phyloP scores from a whole-genome alignment of 2,329 filamentous ascomycete genomes.

The Diaporthe caulivora region DNA sequence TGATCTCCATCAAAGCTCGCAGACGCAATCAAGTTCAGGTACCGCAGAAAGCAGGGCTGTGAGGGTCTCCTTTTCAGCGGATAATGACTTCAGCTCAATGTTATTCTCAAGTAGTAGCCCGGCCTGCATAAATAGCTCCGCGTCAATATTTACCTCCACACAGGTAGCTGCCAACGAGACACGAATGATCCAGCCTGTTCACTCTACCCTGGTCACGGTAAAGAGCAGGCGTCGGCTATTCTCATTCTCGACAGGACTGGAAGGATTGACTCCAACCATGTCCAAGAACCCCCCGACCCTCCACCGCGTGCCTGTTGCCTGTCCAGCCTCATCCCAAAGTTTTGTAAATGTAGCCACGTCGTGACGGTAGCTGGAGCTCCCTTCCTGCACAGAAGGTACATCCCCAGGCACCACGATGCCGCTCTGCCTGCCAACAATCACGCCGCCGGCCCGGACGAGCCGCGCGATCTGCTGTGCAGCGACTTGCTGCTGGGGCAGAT shows the following conservation, averaged over 20 bases:
- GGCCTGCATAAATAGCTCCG: too few relatives aligned
- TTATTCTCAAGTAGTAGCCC: too few relatives aligned
- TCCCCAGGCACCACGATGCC: neutral
- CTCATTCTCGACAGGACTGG: neutral
- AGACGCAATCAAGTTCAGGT: too few relatives aligned
- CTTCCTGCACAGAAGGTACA: neutral
- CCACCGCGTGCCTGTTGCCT: neutral
- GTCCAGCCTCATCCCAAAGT: neutral
- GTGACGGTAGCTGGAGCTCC: neutral
- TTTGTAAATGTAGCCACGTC: neutral
- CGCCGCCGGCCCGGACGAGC: neutral
- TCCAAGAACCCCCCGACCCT: neutral
- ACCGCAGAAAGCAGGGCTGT: too few relatives aligned
- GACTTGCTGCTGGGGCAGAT: too few relatives aligned
- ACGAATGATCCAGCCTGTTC: neutral
- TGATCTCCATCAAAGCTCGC: too few relatives aligned
- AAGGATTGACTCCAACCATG: neutral
- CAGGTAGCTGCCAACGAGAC: too few relatives aligned
- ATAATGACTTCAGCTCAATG: too few relatives aligned
- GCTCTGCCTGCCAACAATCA: neutral
- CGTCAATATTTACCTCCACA: too few relatives aligned
- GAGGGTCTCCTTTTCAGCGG: too few relatives aligned
- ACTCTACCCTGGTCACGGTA: neutral
- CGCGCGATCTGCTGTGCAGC: neutral
- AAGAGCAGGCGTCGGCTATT: neutral